Evolutionary conservation across 1,284 basidiomycete genomes (phyloP).

Genomic region (Puccinia triticina): DNA sequence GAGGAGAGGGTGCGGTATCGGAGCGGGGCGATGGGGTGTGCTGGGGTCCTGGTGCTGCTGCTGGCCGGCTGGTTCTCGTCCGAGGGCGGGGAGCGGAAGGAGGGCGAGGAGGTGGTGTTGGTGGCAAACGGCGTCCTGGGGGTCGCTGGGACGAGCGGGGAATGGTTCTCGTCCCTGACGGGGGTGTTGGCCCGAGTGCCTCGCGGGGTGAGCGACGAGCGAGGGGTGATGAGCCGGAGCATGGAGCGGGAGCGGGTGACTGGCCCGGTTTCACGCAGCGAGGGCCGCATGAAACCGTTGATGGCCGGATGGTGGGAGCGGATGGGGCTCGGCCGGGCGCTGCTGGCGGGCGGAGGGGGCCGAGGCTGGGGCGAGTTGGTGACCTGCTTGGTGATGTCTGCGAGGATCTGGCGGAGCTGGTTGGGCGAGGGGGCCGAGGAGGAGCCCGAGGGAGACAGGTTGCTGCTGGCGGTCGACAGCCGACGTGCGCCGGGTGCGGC

Average conservation of each 20-base stretch:
- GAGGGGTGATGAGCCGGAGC: slow-evolving; percentile 1
- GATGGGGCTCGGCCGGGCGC: neutral
- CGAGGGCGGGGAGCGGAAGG: neutral
- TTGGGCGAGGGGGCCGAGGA: slow-evolving; percentile 6
- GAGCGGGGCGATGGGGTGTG: neutral
- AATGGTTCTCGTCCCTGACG: neutral
- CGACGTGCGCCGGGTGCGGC: neutral
- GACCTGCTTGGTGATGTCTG: slow-evolving; percentile 23
- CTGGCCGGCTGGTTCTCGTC: neutral
- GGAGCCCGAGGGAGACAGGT: neutral
- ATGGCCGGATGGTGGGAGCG: neutral
- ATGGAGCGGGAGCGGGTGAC: slow-evolving; percentile 21
- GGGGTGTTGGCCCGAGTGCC: slow-evolving; percentile 5
- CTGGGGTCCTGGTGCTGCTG: neutral
- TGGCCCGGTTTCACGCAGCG: slow-evolving; percentile 32
- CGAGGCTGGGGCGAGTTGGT: neutral
- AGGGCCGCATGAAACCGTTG: slow-evolving; percentile 24
- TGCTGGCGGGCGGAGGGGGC: neutral
- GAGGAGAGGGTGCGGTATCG: slow-evolving; percentile 22
- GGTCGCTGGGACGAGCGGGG: neutral
- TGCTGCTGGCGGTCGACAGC: neutral
- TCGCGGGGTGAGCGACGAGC: neutral
- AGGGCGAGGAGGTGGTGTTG: neutral
- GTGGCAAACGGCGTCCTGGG: neutral
- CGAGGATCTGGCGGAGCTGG: slow-evolving; percentile 9